These are phyloP conservation scores for Aristolochia fimbriata DNA, from an alignment of 164 flowering plant genomes.

Conservation along the genomic window DNA sequence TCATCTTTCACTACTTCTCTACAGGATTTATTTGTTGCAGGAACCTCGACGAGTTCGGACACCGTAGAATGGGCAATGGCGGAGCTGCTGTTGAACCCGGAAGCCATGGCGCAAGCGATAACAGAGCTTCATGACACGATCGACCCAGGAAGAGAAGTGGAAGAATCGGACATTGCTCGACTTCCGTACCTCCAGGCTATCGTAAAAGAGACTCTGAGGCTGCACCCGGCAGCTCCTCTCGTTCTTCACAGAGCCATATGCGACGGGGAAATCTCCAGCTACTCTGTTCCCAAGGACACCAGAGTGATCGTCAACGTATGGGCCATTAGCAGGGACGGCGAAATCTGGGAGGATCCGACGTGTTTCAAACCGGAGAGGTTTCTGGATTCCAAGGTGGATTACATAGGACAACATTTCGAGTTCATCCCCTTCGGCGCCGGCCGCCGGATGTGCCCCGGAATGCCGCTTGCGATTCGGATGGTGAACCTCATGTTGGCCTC, in stretches of 20 bases:
- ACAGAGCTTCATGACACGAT: not conserved
- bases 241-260: conserved; percentile 15
- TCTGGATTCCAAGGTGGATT: conserved; percentile 4
- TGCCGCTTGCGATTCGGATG: conserved; percentile 10
- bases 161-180: conserved; percentile 12
- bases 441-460: conserved; percentile 12
- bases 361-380: conserved; percentile 30
- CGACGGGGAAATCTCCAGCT: conserved; percentile 22
- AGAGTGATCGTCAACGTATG: conserved; percentile 28
- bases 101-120: not conserved
- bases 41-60: not conserved
- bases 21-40: not conserved
- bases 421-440: conserved; percentile 16
- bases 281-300: conserved; percentile 20
- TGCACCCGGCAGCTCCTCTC: conserved; percentile 13
- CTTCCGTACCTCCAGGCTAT: conserved; percentile 18
- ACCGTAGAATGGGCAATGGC: conserved; percentile 8
- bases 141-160: not conserved
- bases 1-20: not conserved
- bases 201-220: conserved; percentile 11
- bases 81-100: conserved; percentile 3
- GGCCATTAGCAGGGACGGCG: conserved; percentile 28
- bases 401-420: conserved; percentile 3
- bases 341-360: conserved; percentile 18
- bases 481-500: conserved; percentile 11